Base-by-base conservation (phyloP, 83 land plant genomes). In the Picea abies region DNA sequence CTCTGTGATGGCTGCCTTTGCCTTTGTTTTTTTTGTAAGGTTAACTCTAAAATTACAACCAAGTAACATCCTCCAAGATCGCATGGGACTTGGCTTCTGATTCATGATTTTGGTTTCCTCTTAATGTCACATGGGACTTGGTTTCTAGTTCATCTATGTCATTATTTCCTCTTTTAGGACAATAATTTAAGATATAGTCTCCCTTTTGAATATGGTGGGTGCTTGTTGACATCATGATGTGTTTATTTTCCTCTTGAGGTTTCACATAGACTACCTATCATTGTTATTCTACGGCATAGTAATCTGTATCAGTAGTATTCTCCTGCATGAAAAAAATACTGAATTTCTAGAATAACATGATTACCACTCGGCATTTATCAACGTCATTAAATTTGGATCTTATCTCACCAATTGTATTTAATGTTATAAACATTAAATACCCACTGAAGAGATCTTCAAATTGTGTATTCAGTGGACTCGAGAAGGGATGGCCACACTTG, bases 401-500 rank as follows among this genome's bases (percentile, higher is more conserved):
- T 19, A 22, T 29, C 23, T 60, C 37, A 22, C 17, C 8, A 60
- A 60, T 17, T 19, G 4, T 37, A 79, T 3, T 60, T 60, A 19
- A 60, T 37, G 22, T 29, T 32, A 12, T 35, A 61, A 63, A 23
- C 70, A 60, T 79, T 3, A 47, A 56, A 41, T 20, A 66, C 11
- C n/a, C 47, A 41, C 83, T 82, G 60, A 73, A 64, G 37, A 61
- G 22, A 29, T 69, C 23, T 52, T 60, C 44, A 26, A 60, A 60
- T 65, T 35, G 17, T 70, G 10, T 56, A 23, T 82, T 61, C 85
- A 96, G 99, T 97, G 99, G 99, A 97, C 99, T 83, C 92, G 99
- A 60, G 99, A 97, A 87, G 99, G 99, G 68, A 97, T 97, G 99
- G 99, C 99, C 62, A 95, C 99, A 23, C 91, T 97, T 80, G 99